These are phyloP conservation scores for Punctularia strigosozonata DNA, from an alignment of 768 basidiomycete genomes.

Conservation along the genomic window DNA sequence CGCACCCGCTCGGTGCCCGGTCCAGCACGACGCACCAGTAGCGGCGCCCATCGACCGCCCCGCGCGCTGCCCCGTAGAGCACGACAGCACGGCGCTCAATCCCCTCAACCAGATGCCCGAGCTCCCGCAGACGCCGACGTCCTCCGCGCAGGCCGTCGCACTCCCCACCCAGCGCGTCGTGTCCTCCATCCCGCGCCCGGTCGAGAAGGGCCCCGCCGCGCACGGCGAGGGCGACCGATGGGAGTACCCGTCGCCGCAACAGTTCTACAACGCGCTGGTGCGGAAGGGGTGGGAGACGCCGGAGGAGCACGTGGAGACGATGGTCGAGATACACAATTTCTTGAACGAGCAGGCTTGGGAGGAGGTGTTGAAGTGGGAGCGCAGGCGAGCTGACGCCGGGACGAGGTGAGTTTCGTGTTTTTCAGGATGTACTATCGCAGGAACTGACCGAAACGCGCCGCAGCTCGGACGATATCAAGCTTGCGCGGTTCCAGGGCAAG, in stretches of 20 bases:
- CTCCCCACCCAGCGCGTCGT: constrained; percentile 66
- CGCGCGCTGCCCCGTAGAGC: constrained; percentile 55
- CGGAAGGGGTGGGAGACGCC: constrained; percentile 97
- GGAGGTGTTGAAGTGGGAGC: constrained; percentile 93
- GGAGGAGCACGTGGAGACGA: constrained; percentile 89
- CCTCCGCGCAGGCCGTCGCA: too few species aligned
- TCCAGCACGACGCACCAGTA: constrained; percentile 1
- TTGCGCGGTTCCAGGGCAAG: constrained; percentile 78
- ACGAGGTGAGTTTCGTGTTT: constrained; percentile 34
- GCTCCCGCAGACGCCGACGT: constrained; percentile 53
- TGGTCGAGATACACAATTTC: constrained; percentile 98
- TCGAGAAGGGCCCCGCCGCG: too few species aligned
- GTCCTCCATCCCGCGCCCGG: constrained; percentile 86
- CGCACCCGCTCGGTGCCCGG: too few species aligned
- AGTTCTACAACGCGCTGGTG: constrained; percentile 95
- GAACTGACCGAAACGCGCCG: constrained; percentile 2
- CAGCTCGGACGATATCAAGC: constrained; percentile 58
- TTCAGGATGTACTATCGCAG: background rate
- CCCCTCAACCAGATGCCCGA: constrained; percentile 79
- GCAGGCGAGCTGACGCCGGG: constrained; percentile 42
- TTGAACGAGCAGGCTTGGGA: constrained; percentile 95
- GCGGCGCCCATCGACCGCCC: constrained; percentile 9
- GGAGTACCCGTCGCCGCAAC: constrained; percentile 97
- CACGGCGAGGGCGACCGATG: constrained; percentile 38
- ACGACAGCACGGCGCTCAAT: constrained; percentile 39